phyloP scores from a whole-genome alignment of 2,329 filamentous ascomycete species.

The Nemania abortiva region DNA sequence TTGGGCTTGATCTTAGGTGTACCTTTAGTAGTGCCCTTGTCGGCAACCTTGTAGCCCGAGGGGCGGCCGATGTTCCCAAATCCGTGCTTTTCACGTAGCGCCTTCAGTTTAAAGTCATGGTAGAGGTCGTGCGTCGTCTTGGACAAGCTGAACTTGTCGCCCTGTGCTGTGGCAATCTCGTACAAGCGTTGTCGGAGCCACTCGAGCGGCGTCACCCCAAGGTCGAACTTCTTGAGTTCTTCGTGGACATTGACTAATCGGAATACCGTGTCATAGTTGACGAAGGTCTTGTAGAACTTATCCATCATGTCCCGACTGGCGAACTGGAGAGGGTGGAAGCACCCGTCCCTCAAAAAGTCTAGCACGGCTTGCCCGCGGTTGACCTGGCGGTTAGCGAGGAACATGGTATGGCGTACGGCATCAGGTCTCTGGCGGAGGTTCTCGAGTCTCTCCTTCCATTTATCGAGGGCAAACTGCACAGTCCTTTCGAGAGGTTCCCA shows the following conservation, averaged over 20 bases:
- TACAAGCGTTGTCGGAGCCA: constrained; percentile 70
- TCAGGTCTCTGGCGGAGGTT: constrained; percentile 43
- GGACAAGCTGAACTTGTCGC: constrained; percentile 63
- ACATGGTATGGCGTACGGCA: constrained; percentile 57
- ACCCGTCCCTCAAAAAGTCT: constrained; percentile 63
- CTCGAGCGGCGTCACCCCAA: constrained; percentile 65
- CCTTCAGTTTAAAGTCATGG: constrained; percentile 65
- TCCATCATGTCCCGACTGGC: constrained; percentile 65
- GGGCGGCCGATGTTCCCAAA: constrained; percentile 70
- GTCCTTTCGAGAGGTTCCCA: constrained; percentile 62
- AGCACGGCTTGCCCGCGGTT: constrained; percentile 67
- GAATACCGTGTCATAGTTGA: constrained; percentile 68
- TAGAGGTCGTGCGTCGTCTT: constrained; percentile 67
- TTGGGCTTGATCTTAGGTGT: constrained; percentile 48
- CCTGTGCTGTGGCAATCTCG: constrained; percentile 60
- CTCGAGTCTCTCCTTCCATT: constrained; percentile 63
- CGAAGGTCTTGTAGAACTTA: constrained; percentile 54
- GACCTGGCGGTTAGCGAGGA: constrained; percentile 67
- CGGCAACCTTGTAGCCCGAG: constrained; percentile 56
- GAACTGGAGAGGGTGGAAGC: constrained; percentile 69
- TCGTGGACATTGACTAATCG: constrained; percentile 66
- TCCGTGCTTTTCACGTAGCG: constrained; percentile 64
- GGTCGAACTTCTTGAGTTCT: constrained; percentile 65
- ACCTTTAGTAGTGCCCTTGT: constrained; percentile 53
- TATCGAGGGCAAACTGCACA: constrained; percentile 59